These are phyloP conservation scores for Isatis lusitanica DNA, from an alignment of 441 rosid genomes.

Conservation along the genomic window DNA sequence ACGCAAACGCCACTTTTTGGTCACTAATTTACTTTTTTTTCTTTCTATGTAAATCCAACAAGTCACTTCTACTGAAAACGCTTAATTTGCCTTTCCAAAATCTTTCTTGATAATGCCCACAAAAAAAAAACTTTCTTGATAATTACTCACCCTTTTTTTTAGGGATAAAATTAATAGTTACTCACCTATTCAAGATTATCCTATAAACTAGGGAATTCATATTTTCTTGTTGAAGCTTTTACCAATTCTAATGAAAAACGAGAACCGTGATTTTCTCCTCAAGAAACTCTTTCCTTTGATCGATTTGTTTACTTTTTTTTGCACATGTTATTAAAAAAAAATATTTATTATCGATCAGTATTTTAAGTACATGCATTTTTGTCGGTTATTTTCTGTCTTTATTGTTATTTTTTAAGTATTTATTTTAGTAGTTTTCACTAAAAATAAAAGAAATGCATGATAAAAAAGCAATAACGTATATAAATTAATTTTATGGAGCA, in stretches of 20 bases:
- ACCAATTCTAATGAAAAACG: not conserved
- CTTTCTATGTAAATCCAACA: not conserved
- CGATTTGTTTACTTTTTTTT: not conserved
- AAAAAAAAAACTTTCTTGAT: too few species aligned
- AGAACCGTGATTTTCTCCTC: not conserved
- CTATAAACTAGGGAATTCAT: not conserved
- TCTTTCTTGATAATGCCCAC: too few species aligned
- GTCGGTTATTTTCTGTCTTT: too few species aligned
- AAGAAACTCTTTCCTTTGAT: not conserved
- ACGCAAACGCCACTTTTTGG: constrained; percentile 11
- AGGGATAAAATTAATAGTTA: not conserved
- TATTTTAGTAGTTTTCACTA: too few species aligned
- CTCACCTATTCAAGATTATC: not conserved
- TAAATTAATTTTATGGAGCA: too few species aligned
- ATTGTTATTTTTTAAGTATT: too few species aligned
- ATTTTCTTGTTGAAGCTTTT: not conserved
- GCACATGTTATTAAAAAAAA: not conserved
- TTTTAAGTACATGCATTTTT: not conserved
- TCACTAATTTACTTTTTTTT: not conserved
- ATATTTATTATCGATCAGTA: too few species aligned
- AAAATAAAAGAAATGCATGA: too few species aligned
- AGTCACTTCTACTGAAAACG: not conserved
- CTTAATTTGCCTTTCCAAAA: constrained; percentile 12
- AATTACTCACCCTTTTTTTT: not conserved
- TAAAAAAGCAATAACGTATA: too few species aligned